Base-by-base conservation (phyloP, 495 filamentous ascomycete species). In the Aspergillus conjunctus region DNA sequence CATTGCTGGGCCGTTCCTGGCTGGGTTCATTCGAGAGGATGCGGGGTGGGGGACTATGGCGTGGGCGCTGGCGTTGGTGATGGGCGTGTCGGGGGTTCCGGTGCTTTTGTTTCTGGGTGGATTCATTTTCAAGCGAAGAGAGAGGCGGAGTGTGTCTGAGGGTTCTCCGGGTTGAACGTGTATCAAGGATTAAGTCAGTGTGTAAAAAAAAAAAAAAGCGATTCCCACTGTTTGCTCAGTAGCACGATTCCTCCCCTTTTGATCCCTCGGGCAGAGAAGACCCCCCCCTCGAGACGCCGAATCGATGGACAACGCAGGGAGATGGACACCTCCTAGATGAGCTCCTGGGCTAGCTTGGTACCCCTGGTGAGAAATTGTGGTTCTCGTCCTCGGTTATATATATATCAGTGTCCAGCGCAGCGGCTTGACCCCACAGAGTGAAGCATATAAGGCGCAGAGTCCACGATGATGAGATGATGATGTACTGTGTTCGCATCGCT, bases 21-120 rank as follows among this genome's bases (percentile, higher is more conserved):
- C 82, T 8, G 87, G 86, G 0, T 85, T 83, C 51, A 72, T 89
- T 18, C 70, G 79, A 20, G 73, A 81, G 14, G 68, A 67, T 14
- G 77, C 77, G 15, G 86, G 85, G 8, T 90, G 87, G 87, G 77
- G 75, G 0, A 83, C 81, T 0, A 78, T 85, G 69, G 37, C 66
- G 3, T 74, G 69, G 71, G 68, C 64, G 8, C 4, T 74, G 34
- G 66, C 66, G 0, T 37, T 74, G 45, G 32, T 74, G 37, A 56
- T 65, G 14, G 71, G 67, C 1, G 52, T 66, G 17, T 67, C 69
- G 1, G 61, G 54, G 2, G 26, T 74, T 50, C 71, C 71, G 21
- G 58, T 71, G 5, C 32, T 70, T 30, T 46, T 68, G 14, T 63
- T 58, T 9, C 49, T 67, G 30, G 66, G 68, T 4, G 66, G 66